Evolutionary conservation across 1,139 yeast species (phyloP).

Genomic region (Geotrichum histeridarum): DNA sequence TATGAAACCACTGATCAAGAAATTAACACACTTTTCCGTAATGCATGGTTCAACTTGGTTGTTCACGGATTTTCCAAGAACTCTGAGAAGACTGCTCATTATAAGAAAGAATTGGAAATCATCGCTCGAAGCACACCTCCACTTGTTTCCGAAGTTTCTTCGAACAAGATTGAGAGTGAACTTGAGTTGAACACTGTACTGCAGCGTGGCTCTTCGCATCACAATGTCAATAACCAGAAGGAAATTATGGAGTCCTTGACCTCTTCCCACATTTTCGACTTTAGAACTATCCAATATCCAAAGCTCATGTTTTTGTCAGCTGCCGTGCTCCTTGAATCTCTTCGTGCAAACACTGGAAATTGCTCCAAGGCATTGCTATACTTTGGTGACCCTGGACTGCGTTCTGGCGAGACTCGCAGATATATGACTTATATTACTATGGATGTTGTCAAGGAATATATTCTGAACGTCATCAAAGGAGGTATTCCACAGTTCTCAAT

Average conservation of each 20-base stretch:
- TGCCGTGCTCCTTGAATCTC: conserved; percentile 67
- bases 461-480: conserved; percentile 44
- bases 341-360: conserved; percentile 75
- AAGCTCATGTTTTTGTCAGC: conserved; percentile 88
- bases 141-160: conserved; percentile 78
- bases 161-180: conserved; percentile 86
- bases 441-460: conserved; percentile 56
- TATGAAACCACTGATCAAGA: conserved; percentile 44
- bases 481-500: conserved; percentile 46
- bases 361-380: conserved; percentile 71
- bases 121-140: conserved; percentile 92
- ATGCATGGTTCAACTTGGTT: conserved; percentile 91
- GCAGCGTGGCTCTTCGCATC: conserved; percentile 83
- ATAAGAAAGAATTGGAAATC: conserved; percentile 49
- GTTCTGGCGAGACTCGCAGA: conserved; percentile 65
- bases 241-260: conserved; percentile 40
- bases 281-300: conserved; percentile 60
- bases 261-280: conserved; percentile 31
- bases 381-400: conserved; percentile 80
- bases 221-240: conserved; percentile 72
- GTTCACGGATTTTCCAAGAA: conserved; percentile 77
- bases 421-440: conserved; percentile 62
- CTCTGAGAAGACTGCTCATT: conserved; percentile 51
- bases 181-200: conserved; percentile 87
- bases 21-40: conserved; percentile 60